Conservation (phyloP, 345 rosid genomes). For the Hibiscus mutabilis region DNA sequence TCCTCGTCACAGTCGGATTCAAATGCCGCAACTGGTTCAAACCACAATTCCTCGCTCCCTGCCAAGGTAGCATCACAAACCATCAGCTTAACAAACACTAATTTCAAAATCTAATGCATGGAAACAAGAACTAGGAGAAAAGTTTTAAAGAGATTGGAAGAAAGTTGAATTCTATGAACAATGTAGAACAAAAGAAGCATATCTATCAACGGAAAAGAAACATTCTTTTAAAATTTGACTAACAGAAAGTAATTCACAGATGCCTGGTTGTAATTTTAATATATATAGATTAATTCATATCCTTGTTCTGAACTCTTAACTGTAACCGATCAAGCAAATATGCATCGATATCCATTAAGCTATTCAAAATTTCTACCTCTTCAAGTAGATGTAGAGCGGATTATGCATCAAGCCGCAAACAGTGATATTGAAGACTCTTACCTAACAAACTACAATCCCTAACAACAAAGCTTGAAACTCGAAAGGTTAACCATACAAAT, state of each 20-base stretch:
- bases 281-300: not conserved
- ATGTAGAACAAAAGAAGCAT: not conserved
- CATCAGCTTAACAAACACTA: not conserved
- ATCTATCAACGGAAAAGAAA: not conserved
- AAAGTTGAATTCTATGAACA: not conserved
- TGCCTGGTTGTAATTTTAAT: not conserved
- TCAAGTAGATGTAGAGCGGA: not conserved
- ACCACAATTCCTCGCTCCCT: conserved; percentile 76
- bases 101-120: not conserved
- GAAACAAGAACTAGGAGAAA: conserved; percentile 2
- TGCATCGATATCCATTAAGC: not conserved
- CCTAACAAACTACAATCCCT: not conserved
- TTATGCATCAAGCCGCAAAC: not conserved
- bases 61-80: conserved; percentile 16
- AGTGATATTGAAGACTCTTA: not conserved
- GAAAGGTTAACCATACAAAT: not conserved
- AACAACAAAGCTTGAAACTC: not conserved
- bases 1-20: conserved; percentile 91
- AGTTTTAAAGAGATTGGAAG: not conserved
- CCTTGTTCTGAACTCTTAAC: not conserved
- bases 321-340: not conserved
- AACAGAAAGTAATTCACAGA: not conserved
- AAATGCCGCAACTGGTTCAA: conserved; percentile 54
- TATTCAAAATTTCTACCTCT: not conserved
- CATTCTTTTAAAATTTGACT: not conserved